Percentiles rank a stretch among this genome's conserved stretches.
These are phyloP conservation scores for Aspergillus funiculosus DNA, from an alignment of 495 filamentous ascomycete genomes.

Conservation along the genomic window DNA sequence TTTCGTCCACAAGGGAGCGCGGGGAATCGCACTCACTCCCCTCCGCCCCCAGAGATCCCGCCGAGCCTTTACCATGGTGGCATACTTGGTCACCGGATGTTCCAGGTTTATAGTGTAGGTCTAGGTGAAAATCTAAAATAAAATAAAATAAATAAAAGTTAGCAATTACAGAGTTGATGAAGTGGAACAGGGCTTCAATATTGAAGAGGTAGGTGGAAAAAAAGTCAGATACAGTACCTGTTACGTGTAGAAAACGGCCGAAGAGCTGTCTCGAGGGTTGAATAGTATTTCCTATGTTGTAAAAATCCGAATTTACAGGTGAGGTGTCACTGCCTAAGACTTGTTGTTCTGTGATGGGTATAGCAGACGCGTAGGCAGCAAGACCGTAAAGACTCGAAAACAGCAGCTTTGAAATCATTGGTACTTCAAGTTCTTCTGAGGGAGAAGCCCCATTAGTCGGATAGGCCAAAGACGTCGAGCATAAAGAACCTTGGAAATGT, in stretches of 20 bases:
- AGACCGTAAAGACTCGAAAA: conserved; percentile 10
- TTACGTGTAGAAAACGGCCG: conserved; percentile 90
- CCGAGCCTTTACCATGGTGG: conserved; percentile 69
- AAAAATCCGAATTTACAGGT: background rate
- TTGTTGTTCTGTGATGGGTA: conserved; percentile 16
- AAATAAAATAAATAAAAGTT: no score
- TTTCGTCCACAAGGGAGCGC: conserved; percentile 71
- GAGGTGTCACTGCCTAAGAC: conserved; percentile 7
- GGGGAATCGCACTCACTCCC: conserved; percentile 87
- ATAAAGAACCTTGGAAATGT: background rate
- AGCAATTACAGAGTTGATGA: no score
- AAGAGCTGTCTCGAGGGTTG: conserved; percentile 19
- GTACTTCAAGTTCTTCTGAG: conserved; percentile 6
- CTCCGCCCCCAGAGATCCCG: conserved; percentile 77
- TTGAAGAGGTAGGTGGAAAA: no score
- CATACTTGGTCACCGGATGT: conserved; percentile 67
- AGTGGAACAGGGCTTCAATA: no score
- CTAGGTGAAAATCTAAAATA: conserved; percentile 95
- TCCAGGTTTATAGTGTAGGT: conserved; percentile 73
- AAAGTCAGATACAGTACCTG: conserved; percentile 52
- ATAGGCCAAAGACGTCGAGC: conserved; percentile 6
- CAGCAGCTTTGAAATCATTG: conserved; percentile 18
- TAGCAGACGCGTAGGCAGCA: conserved; percentile 13
- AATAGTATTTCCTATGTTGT: background rate
- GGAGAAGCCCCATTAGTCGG: conserved; percentile 8